phyloP scores from a whole-genome alignment of 2,329 filamentous ascomycete genomes.

The Davidsoniella eucalypti region DNA sequence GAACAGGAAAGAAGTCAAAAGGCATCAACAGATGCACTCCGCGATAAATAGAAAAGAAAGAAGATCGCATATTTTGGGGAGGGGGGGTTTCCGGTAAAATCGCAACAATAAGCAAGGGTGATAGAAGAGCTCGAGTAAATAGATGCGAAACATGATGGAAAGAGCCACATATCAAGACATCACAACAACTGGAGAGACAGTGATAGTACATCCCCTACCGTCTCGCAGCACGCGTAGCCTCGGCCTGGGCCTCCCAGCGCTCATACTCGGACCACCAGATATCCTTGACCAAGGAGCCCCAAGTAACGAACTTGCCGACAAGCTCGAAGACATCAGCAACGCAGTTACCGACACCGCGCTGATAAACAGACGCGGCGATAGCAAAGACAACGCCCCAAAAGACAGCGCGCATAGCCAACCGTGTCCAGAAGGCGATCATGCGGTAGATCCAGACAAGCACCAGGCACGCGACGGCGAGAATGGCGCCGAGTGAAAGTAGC shows the following conservation, averaged over 20 bases:
- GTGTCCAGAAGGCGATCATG: slow-evolving; percentile 60
- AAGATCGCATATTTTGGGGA: too few species aligned
- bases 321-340: slow-evolving; percentile 37
- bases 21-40: too few species aligned
- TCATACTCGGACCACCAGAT: slow-evolving; percentile 43
- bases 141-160: neutral
- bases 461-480: slow-evolving; percentile 19
- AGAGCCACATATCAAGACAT: neutral
- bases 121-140: neutral
- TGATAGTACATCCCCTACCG: slow-evolving; percentile 7
- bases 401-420: slow-evolving; percentile 42
- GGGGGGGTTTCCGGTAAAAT: neutral
- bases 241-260: slow-evolving; percentile 35
- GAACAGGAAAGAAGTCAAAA: neutral
- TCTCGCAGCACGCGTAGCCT: slow-evolving; percentile 14
- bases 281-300: slow-evolving; percentile 31
- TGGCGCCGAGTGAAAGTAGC: slow-evolving; percentile 17
- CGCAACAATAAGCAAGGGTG: neutral
- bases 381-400: slow-evolving; percentile 47
- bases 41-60: too few species aligned
- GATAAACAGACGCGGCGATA: slow-evolving; percentile 40
- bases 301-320: slow-evolving; percentile 27
- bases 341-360: slow-evolving; percentile 49
- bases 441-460: slow-evolving; percentile 42
- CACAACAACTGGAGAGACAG: too few species aligned